These are phyloP conservation scores for Chalciporus chontae DNA, from an alignment of 768 basidiomycete species.

Conservation along the genomic window DNA sequence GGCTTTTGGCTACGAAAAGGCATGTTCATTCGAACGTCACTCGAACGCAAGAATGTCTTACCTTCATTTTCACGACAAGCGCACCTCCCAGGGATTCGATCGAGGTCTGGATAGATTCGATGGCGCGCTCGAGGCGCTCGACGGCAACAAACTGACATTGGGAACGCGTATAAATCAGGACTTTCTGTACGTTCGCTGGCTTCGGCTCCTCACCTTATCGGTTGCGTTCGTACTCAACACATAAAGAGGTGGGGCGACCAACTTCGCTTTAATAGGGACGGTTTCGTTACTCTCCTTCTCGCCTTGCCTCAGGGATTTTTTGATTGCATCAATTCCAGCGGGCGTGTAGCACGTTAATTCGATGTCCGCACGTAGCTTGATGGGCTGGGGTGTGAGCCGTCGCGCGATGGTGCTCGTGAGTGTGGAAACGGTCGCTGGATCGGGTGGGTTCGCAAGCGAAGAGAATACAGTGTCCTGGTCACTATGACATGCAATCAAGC, in stretches of 20 bases:
- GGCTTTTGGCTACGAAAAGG: slow-evolving; percentile 79
- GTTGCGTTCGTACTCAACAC: slow-evolving; percentile 95
- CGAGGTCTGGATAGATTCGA: slow-evolving; percentile 81
- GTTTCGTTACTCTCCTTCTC: slow-evolving; percentile 84
- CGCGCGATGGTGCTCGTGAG: slow-evolving; percentile 86
- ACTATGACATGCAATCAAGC: slow-evolving; percentile 29
- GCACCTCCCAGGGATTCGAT: slow-evolving; percentile 85
- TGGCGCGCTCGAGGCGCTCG: slow-evolving; percentile 89
- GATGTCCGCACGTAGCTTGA: slow-evolving; percentile 97
- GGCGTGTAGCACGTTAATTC: slow-evolving; percentile 96
- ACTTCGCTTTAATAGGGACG: slow-evolving; percentile 94
- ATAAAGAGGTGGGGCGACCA: slow-evolving; percentile 95
- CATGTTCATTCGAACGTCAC: not conserved
- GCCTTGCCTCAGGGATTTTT: slow-evolving; percentile 83
- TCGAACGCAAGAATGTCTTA: slow-evolving; percentile 21
- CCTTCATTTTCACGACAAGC: slow-evolving; percentile 96
- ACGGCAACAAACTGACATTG: slow-evolving; percentile 70
- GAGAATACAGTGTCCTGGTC: slow-evolving; percentile 81
- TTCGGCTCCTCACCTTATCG: slow-evolving; percentile 65
- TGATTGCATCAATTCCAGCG: slow-evolving; percentile 95
- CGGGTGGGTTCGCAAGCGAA: slow-evolving; percentile 55
- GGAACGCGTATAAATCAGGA: not conserved
- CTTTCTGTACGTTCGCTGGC: not conserved
- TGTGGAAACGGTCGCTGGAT: slow-evolving; percentile 53
- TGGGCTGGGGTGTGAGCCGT: slow-evolving; percentile 94